A percentile compares a stretch with the other conserved stretches of the same genome.
Evolutionary conservation across 257 asterid species (phyloP).

Genomic region (Przewalskia tangutica): DNA sequence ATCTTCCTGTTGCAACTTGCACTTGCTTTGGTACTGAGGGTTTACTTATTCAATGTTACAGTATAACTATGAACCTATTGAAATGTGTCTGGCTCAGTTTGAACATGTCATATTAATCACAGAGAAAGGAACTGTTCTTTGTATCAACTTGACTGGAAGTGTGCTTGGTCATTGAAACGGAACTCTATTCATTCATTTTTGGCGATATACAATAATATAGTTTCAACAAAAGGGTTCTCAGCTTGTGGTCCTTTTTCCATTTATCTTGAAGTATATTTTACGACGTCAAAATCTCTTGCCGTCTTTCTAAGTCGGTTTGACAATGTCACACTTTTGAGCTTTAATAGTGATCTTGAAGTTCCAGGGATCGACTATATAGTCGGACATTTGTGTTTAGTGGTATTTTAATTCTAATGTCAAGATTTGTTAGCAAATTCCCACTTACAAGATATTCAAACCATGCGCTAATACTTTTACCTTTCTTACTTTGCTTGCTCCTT

Average conservation of each 20-base stretch:
- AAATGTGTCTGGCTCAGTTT: neutral
- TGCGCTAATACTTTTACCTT: neutral
- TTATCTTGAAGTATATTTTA: neutral
- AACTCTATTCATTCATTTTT: conserved; percentile 43
- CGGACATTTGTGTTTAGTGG: neutral
- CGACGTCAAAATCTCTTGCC: neutral
- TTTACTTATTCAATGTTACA: conserved; percentile 70
- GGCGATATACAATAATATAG: conserved; percentile 13
- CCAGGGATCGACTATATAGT: neutral
- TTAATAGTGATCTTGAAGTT: neutral
- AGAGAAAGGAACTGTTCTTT: neutral
- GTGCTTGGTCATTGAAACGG: conserved; percentile 8
- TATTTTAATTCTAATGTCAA: neutral
- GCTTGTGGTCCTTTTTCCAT: neutral
- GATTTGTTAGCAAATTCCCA: neutral
- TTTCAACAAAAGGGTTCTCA: neutral
- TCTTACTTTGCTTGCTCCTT: neutral
- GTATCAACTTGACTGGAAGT: neutral
- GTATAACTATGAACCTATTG: conserved; percentile 24
- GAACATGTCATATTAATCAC: neutral
- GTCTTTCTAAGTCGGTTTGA: neutral
- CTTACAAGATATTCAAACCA: neutral
- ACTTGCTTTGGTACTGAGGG: conserved; percentile 72
- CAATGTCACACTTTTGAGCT: neutral
- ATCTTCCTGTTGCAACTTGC: conserved; percentile 94